These are phyloP conservation scores for Rhizoclosmatium sp. DNA, from an alignment of 192 early-diverging fungal species.

Conservation along the genomic window DNA sequence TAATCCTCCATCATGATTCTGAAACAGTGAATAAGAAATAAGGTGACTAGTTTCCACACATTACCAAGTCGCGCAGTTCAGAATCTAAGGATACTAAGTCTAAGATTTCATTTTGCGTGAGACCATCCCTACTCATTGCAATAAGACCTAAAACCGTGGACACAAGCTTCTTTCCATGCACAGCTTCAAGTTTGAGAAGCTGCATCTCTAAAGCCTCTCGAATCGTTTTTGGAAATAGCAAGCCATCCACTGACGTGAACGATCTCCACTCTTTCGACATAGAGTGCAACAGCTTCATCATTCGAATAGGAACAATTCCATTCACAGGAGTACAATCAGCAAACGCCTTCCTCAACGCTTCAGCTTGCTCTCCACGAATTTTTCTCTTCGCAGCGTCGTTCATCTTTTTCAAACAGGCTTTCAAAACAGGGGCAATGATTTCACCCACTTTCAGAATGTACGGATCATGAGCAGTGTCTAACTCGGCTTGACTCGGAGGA, in stretches of 20 bases:
- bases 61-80: background rate
- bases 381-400: constrained; percentile 17
- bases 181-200: constrained; percentile 1
- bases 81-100: constrained; percentile 11
- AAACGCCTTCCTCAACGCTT: constrained; percentile 18
- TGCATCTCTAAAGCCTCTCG: background rate
- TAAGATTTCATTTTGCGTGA: constrained; percentile 26
- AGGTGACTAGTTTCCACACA: background rate
- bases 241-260: background rate
- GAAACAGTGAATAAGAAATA: background rate
- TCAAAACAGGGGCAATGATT: constrained; percentile 31
- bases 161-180: background rate
- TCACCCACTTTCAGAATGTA: constrained; percentile 25
- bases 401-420: constrained; percentile 15
- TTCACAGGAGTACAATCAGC: background rate
- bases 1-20: no score
- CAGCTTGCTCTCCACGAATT: constrained; percentile 9
- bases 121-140: background rate
- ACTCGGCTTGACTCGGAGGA: constrained; percentile 2
- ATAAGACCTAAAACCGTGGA: constrained; percentile 12
- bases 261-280: constrained; percentile 15
- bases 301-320: constrained; percentile 16
- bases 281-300: constrained; percentile 22
- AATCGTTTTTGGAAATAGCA: constrained; percentile 11
- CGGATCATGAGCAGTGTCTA: constrained; percentile 5